Conservation (phyloP, 140 eudicot genomes). For the Anethum foeniculum region DNA sequence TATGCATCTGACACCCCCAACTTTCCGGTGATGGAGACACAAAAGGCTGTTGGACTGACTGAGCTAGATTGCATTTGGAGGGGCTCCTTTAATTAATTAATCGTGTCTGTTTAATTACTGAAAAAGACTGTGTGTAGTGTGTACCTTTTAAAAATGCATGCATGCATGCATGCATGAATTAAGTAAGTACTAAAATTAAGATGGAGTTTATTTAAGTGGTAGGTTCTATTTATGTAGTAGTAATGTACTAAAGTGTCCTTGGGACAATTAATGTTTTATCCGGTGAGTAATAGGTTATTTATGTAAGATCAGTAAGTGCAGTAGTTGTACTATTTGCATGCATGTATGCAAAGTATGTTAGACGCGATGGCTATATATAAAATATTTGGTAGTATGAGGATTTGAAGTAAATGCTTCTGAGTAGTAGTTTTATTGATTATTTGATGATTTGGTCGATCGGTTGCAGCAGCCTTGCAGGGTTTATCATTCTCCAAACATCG, state of each 20-base stretch:
- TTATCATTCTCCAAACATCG: not conserved
- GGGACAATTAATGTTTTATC: not conserved
- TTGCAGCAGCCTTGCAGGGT: slow-evolving; percentile 1
- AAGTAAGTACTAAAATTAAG: not conserved
- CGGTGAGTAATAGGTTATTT: not conserved
- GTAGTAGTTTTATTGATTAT: not conserved
- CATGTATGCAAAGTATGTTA: not conserved
- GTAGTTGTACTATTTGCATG: slow-evolving; percentile 5
- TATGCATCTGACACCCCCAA: slow-evolving; percentile 12
- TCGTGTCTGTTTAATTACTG: not conserved
- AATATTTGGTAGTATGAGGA: not conserved
- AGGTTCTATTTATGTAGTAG: not conserved
- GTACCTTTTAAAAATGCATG: not conserved
- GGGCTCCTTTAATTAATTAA: slow-evolving; percentile 14
- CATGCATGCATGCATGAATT: not conserved
- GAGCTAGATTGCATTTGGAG: slow-evolving; percentile 88
- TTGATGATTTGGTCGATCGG: not conserved
- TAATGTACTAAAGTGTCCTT: not conserved
- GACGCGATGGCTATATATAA: not conserved
- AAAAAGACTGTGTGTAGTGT: no score
- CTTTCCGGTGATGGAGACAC: slow-evolving; percentile 39
- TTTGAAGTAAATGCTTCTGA: not conserved
- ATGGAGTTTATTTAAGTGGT: not conserved
- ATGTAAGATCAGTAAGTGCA: not conserved
- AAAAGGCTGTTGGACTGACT: slow-evolving; percentile 39